A percentile compares a stretch with the other conserved stretches of the same genome.
Evolutionary conservation across 768 basidiomycete genomes (phyloP).

Genomic region (Termitomyces sp.): DNA sequence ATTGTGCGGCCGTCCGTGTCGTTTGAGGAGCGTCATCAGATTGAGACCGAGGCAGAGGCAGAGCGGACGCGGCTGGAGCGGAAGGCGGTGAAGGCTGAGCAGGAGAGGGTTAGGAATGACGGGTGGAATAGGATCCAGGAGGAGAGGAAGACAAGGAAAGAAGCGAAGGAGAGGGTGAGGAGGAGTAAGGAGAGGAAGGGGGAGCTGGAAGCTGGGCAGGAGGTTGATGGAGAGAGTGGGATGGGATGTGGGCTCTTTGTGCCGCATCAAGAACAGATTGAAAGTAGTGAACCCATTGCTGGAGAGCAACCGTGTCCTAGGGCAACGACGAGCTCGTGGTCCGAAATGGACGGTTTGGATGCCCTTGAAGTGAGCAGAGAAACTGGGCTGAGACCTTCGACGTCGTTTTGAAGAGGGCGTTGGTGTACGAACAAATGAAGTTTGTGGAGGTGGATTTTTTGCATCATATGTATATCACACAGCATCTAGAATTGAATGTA

Average conservation of each 20-base stretch:
- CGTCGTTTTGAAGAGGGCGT: not conserved
- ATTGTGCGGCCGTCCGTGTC: not conserved
- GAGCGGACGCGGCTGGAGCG: not conserved
- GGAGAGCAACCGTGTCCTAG: too few relatives aligned
- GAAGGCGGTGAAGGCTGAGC: not conserved
- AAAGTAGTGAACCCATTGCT: not conserved
- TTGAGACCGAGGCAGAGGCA: not conserved
- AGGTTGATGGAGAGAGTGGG: too few relatives aligned
- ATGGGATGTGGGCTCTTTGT: too few relatives aligned
- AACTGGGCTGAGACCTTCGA: not conserved
- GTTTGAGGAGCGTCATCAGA: not conserved
- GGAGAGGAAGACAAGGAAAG: not conserved
- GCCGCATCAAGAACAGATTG: not conserved
- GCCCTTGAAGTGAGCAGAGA: not conserved
- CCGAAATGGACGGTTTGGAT: not conserved
- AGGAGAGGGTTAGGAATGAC: not conserved
- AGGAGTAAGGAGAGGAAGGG: not conserved
- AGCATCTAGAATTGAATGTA: not conserved
- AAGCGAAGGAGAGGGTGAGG: not conserved
- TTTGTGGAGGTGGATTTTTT: not conserved
- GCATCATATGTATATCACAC: not conserved
- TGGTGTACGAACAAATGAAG: not conserved
- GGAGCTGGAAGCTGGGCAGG: too few relatives aligned
- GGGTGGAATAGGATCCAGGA: not conserved
- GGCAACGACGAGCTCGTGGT: not conserved